Base-by-base conservation (phyloP, 345 rosid genomes). In the Excoecaria cochinchinensis region DNA sequence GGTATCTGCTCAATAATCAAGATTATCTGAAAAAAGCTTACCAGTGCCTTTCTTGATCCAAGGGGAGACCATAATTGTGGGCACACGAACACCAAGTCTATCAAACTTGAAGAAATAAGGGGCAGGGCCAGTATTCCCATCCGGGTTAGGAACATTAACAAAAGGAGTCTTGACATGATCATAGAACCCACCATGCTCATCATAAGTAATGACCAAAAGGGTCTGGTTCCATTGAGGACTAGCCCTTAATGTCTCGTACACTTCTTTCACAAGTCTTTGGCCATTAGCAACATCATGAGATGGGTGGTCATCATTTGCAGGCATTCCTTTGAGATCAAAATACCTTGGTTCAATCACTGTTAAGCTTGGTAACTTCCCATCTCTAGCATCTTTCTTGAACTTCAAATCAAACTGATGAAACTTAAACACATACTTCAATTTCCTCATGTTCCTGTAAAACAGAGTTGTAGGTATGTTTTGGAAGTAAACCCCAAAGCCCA, bases 191-290 rank as follows among this genome's bases (percentile, higher is more conserved):
- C 97, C 99, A 77, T 95, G 97, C 74, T 95, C 97, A 86, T 92
- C 99, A 58, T 92, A 95, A 11, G 97, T 95, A 76, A 95, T 89
- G 51, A 95, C 82, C 76, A 95, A 73, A 17, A 90, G 87, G 40
- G 97, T 95, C 85, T 92, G 87, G 74, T 95, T 92, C 99, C 99
- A 92, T 59, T 92, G 99, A 66, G 99, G 97, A 73, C 99, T 88
- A 7, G 87, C 85, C 72, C 99, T 87, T 78, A 95, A 76, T 46
- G 94, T 46, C 94, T 95, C 95, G 46, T 92, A 92, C 42, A 95
- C 97, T 80, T 92, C 91, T 79, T 95, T 95, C 0, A 95, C 89
- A 47, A 95, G 86, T 79, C 84, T 87, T 25, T 95, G 97, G 25
- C 97, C 97, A 52, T 83, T 84, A 3, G 95, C 94, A 57, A 95